Conservation (phyloP, 164 flowering plant species). For the Macadamia tetraphylla region DNA sequence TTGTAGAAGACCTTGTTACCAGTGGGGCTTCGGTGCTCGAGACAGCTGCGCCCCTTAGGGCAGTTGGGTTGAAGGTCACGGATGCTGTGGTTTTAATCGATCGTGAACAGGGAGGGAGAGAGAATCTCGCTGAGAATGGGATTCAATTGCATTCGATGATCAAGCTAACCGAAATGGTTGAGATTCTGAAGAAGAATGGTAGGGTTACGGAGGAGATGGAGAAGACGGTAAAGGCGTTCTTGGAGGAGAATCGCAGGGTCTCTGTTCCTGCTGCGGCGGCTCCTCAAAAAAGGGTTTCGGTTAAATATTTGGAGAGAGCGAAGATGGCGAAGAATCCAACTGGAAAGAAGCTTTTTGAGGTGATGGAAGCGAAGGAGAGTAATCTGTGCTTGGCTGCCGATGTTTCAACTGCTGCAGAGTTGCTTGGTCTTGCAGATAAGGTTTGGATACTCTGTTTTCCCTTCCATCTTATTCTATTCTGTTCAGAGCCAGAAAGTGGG, state of each 20-base stretch:
- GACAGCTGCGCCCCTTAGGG: slow-evolving; percentile 76
- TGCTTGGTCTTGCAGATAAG: slow-evolving; percentile 74
- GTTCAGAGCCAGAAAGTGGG: too few species aligned
- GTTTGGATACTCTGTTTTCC: slow-evolving; percentile 16
- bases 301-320: slow-evolving; percentile 58
- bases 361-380: slow-evolving; percentile 77
- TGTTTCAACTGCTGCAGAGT: slow-evolving; percentile 70
- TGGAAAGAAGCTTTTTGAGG: slow-evolving; percentile 74
- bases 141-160: slow-evolving; percentile 67
- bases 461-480: neutral
- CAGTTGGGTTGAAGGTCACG: slow-evolving; percentile 63
- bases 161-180: slow-evolving; percentile 67
- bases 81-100: slow-evolving; percentile 91
- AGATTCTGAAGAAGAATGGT: slow-evolving; percentile 59
- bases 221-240: slow-evolving; percentile 35
- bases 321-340: slow-evolving; percentile 62
- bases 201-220: slow-evolving; percentile 65
- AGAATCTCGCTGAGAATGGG: slow-evolving; percentile 70
- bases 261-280: slow-evolving; percentile 29
- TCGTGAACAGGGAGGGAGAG: slow-evolving; percentile 92
- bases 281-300: slow-evolving; percentile 14
- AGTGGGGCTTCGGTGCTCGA: slow-evolving; percentile 94
- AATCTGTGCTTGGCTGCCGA: slow-evolving; percentile 90
- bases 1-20: slow-evolving; percentile 85
- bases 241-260: slow-evolving; percentile 71